Evolutionary conservation across 306 rosid species (phyloP), one percentile per base, ranked within the genome.

Genomic region (Arachis stenosperma): DNA sequence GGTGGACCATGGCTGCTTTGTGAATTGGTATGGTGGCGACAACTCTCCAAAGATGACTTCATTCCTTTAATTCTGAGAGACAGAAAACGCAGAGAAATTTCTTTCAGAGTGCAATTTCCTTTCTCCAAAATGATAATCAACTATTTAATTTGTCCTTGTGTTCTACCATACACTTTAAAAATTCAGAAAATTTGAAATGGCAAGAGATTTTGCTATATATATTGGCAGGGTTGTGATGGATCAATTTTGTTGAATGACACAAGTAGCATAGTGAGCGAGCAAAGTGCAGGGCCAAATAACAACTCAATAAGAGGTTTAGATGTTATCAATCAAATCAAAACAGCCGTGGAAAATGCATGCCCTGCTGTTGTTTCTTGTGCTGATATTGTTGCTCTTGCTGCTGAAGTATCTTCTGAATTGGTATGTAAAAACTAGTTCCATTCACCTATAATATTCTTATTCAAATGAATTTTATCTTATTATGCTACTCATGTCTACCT

Each of bases 311-410:
- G 90, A 56, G 89, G 93, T 30, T 79, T 82, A 58, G 84, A 85
- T 39, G 89, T 86, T 1, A 75, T 88, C 2, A 86, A 86, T 5
- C 73, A 82, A 39, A 86, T 88, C 61, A 88, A 88, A 55, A 64
- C 84, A 0, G 88, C 83, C 0, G 17, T 88, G 6, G 93, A 88
- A 71, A 65, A 51, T 6, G 79, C 81, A 55, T 88, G 93, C 5
- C 88, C 90, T 0, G 41, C 13, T 6, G 56, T 12, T 0, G 93
- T 88, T 60, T 88, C 93, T 30, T 88, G 90, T 15, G 90, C 90
- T 33, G 90, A 85, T 27, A 79, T 88, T 39, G 87, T 88, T 12
- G 78, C 93, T 29, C 78, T 88, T 74, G 79, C 86, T 0, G 84
- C 93, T 43, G 47, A 78, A 69, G 74, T 53, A 6, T 82, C 93